Evolutionary conservation across 2,329 filamentous ascomycete species (phyloP), one percentile per base, ranked within the genome.

Genomic region (Ophiostoma sp.): DNA sequence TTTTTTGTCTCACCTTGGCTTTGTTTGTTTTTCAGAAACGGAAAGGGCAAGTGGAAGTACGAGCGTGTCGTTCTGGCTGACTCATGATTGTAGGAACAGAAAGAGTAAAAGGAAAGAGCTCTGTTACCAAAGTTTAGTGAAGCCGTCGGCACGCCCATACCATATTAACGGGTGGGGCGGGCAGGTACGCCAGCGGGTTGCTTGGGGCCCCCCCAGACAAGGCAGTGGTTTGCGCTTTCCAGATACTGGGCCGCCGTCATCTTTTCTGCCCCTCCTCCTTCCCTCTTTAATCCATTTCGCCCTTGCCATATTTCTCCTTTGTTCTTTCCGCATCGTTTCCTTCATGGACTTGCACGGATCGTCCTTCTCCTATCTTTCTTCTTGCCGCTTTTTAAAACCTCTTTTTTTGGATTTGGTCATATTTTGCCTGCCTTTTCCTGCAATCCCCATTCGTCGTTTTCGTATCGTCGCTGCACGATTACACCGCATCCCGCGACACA

Each of bases 231-330:
- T 48, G 68, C 68, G 48, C 68, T 42, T 59, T 42, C 69, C 69
- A 59, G 33, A 12, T 28, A 59, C 25, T 45, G 45, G 48, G 36
- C n/a, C 36, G 19, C 61, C 45, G 45, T 55, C 45, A 17, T 55
- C 48, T 33, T 70, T 42, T 52, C n/a, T 57, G 48, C 48, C 68
- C 68, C 68, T 57, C 50, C 66, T 55, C 48, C 68, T 69, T 52
- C 42, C 42, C 42, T 12, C 66, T 48, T 70, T 42, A 42, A 39
- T 70, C 31, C 68, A 70, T 57, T 70, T 70, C 68, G 45, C 36
- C 25, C 36, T 64, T 42, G 25, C 39, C 69, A 33, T 22, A 19
- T 17, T 61, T 61, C 19, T 45, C 15, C 39, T 71, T 71, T 45
- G 55, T 71, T 71, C 69, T 36, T 69, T 50, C 57, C 15, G 25